phyloP scores from a whole-genome alignment of 2,329 filamentous ascomycete genomes.

The Lomentospora prolificans region DNA sequence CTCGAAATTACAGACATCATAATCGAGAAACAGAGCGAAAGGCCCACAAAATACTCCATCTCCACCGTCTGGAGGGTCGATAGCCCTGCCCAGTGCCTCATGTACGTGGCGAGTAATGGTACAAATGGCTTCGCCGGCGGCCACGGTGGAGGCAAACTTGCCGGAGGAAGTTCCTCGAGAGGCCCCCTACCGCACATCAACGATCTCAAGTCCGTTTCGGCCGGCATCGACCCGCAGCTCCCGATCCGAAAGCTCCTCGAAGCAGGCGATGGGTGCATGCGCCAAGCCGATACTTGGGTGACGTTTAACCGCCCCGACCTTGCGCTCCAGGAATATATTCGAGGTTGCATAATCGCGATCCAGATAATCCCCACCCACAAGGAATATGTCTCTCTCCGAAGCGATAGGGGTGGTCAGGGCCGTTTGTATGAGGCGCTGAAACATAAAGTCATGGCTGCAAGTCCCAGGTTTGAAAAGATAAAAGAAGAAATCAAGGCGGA shows the following conservation, averaged over 20 bases:
- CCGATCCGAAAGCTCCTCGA: constrained; percentile 45
- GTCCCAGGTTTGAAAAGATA: constrained; percentile 43
- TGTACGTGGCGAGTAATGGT: constrained; percentile 19
- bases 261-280: constrained; percentile 40
- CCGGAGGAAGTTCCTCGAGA: constrained; percentile 14
- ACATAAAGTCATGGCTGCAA: constrained; percentile 37
- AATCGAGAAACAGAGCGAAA: no score
- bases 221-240: constrained; percentile 36
- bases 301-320: constrained; percentile 59
- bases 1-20: no score
- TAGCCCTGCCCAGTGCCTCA: constrained; percentile 15
- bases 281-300: constrained; percentile 51
- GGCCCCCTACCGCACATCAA: constrained; percentile 41
- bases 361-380: constrained; percentile 67
- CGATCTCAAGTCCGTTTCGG: constrained; percentile 36
- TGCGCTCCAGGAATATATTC: constrained; percentile 76
- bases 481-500: constrained; percentile 52
- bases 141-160: constrained; percentile 13
- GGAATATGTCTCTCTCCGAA: constrained; percentile 58
- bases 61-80: no score
- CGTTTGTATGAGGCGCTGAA: constrained; percentile 40
- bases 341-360: constrained; percentile 68
- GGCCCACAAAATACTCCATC: not conserved
- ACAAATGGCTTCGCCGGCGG: constrained; percentile 18
- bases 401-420: constrained; percentile 37